A percentile compares a stretch with the other conserved stretches of the same genome.
Evolutionary conservation across 495 filamentous ascomycete species (phyloP).

Genomic region (Amphirosellinia nigrospora): DNA sequence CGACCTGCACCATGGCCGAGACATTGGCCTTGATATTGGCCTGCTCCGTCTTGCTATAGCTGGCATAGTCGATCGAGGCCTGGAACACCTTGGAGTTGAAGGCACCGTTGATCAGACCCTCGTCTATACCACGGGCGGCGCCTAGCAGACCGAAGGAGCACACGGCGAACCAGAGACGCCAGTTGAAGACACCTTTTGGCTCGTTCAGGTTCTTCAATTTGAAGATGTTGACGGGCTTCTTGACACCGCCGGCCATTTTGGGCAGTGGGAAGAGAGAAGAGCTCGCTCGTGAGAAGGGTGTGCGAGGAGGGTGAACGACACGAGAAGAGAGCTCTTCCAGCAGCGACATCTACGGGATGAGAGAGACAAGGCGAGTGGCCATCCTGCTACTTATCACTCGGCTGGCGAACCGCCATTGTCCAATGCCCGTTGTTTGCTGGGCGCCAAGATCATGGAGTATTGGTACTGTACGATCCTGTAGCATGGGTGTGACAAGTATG

Average conservation of each 20-base stretch:
- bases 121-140: conserved; percentile 74
- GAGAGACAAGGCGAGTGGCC: not conserved
- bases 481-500: not conserved
- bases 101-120: conserved; percentile 71
- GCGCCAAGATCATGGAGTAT: not conserved
- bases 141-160: conserved; percentile 72
- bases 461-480: not conserved
- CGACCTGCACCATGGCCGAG: conserved; percentile 75
- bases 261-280: not conserved
- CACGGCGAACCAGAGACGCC: conserved; percentile 69
- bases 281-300: not conserved
- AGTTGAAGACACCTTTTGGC: conserved; percentile 66
- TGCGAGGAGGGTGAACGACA: not conserved
- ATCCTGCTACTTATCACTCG: conserved; percentile 12
- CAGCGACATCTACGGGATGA: not conserved
- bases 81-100: conserved; percentile 70
- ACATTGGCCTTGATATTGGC: conserved; percentile 73
- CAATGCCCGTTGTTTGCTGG: not conserved
- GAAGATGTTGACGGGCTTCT: conserved; percentile 73
- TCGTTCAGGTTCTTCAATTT: conserved; percentile 59
- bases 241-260: conserved; percentile 65
- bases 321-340: not conserved
- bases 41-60: conserved; percentile 57
- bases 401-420: not conserved
- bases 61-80: conserved; percentile 61